Conservation (phyloP, 306 rosid genomes). For the Quillaja saponaria region DNA sequence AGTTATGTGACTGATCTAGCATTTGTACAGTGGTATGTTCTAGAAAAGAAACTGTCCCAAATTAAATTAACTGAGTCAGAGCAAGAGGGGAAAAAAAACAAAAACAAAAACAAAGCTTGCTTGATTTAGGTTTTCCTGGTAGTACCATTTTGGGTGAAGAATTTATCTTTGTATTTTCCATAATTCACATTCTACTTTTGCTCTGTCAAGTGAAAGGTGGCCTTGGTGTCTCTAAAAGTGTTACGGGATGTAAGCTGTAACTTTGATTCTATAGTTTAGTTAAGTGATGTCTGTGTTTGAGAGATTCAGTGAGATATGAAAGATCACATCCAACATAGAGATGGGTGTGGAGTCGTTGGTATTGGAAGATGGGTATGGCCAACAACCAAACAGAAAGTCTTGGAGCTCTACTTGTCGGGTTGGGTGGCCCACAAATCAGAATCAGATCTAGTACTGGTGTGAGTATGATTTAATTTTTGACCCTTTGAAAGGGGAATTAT, state of each 20-base stretch:
- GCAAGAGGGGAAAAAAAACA: slow-evolving; percentile 5
- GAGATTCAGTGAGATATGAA: slow-evolving; percentile 30
- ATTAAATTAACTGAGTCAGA: slow-evolving; percentile 39
- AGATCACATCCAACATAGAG: slow-evolving; percentile 49
- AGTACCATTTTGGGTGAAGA: slow-evolving; percentile 32
- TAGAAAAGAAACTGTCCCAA: slow-evolving; percentile 40
- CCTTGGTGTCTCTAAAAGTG: slow-evolving; percentile 31
- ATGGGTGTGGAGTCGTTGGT: slow-evolving; percentile 66
- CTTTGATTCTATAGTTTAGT: slow-evolving; percentile 37
- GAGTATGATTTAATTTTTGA: slow-evolving; percentile 57
- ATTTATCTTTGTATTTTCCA: slow-evolving; percentile 36
- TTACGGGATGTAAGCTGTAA: slow-evolving; percentile 45
- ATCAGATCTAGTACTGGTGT: slow-evolving; percentile 70
- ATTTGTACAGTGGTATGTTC: slow-evolving; percentile 61
- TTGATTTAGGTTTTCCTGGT: slow-evolving; percentile 37
- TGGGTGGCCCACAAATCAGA: slow-evolving; percentile 81
- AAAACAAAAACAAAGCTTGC: slow-evolving; percentile 25
- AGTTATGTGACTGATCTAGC: slow-evolving; percentile 57
- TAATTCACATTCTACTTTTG: slow-evolving; percentile 54
- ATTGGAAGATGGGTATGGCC: slow-evolving; percentile 58
- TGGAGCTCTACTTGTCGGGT: slow-evolving; percentile 57
- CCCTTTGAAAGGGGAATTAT: slow-evolving; percentile 30
- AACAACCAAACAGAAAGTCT: slow-evolving; percentile 58
- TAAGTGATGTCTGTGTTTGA: slow-evolving; percentile 26
- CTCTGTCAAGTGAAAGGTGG: slow-evolving; percentile 34